Conservation (phyloP, 345 rosid species). For the Eucalyptus albens region DNA sequence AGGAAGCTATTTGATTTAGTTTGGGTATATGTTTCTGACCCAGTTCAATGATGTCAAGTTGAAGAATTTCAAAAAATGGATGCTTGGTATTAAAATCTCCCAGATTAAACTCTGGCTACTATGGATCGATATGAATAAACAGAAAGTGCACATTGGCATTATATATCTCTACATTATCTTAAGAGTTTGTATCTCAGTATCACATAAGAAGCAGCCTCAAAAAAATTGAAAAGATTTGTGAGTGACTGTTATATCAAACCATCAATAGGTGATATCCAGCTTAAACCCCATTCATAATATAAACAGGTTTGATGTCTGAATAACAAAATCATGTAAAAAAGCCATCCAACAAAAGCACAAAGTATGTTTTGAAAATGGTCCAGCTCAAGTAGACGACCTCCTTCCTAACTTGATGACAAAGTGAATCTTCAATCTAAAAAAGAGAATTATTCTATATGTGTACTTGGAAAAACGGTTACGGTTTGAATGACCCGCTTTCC, state of each 20-base stretch:
- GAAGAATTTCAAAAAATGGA: background rate
- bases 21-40: background rate
- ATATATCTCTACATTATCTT: background rate
- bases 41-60: background rate
- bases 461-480: background rate
- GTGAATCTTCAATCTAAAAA: background rate
- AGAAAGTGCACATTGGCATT: background rate
- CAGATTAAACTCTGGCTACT: background rate
- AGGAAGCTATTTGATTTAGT: background rate
- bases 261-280: background rate
- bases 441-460: background rate
- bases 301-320: background rate
- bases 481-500: background rate
- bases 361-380: background rate
- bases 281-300: background rate
- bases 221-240: background rate
- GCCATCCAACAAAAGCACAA: background rate
- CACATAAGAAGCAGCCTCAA: background rate
- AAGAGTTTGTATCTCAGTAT: background rate
- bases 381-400: background rate
- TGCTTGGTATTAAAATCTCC: background rate
- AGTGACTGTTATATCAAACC: background rate
- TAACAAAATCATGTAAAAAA: background rate
- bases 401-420: background rate
- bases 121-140: background rate